Evolutionary conservation across 2,329 filamentous ascomycete species (phyloP).

Genomic region (Fusarium bactridioides): DNA sequence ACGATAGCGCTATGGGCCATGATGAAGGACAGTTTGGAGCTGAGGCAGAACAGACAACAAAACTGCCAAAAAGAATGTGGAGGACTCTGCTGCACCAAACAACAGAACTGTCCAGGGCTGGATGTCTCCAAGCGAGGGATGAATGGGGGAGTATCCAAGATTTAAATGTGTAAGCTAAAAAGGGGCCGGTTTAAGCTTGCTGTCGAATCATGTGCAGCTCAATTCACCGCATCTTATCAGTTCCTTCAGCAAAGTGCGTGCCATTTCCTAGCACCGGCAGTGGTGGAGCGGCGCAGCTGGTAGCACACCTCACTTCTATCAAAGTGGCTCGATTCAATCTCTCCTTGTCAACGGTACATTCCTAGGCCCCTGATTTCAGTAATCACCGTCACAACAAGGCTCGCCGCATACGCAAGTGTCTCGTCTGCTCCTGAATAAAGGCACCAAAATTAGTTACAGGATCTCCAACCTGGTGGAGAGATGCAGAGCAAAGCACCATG

Average conservation of each 20-base stretch:
- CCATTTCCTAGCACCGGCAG: conserved; percentile 14
- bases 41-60: background rate
- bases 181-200: background rate
- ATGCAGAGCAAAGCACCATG: conserved; percentile 1
- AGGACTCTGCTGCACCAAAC: background rate
- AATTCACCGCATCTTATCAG: conserved; percentile 39
- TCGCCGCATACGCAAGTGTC: background rate
- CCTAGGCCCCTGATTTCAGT: background rate
- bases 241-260: background rate
- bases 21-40: background rate
- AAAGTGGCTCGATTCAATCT: conserved; percentile 20
- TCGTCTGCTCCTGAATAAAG: background rate
- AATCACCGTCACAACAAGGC: background rate
- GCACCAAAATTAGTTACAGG: background rate
- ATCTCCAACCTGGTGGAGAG: background rate
- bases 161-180: conserved; percentile 6
- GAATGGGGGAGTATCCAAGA: background rate
- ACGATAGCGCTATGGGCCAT: conserved; percentile 26
- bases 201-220: conserved; percentile 13
- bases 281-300: conserved; percentile 10
- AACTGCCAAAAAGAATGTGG: background rate
- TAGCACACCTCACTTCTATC: background rate
- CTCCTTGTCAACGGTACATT: background rate
- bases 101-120: background rate
- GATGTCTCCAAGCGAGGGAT: background rate